Percentiles rank a stretch among this genome's conserved stretches.
phyloP scores from a whole-genome alignment of 2,329 filamentous ascomycete genomes.

The Penicillium sp. region DNA sequence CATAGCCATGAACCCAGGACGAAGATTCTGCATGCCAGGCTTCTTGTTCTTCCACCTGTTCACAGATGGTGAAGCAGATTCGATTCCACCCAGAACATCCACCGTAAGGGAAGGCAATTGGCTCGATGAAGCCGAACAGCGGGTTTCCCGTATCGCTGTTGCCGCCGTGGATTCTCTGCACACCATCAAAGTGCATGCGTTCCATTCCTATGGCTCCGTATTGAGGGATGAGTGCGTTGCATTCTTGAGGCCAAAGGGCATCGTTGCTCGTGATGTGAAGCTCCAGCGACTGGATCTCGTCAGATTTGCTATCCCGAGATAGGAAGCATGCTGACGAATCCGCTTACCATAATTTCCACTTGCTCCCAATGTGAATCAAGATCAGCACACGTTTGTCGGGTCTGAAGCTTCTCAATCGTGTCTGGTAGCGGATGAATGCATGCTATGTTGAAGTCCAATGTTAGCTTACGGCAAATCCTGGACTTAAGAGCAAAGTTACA shows the following conservation, averaged over 20 bases:
- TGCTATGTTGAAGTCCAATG: constrained; percentile 17
- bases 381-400: constrained; percentile 36
- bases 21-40: constrained; percentile 18
- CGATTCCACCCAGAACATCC: constrained; percentile 35
- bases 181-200: constrained; percentile 25
- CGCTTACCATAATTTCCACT: constrained; percentile 26
- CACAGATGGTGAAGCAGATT: constrained; percentile 35
- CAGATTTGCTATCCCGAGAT: no score
- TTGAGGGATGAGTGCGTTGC: constrained; percentile 21
- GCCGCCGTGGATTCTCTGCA: constrained; percentile 14
- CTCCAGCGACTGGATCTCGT: constrained; percentile 20
- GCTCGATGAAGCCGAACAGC: constrained; percentile 35
- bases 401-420: constrained; percentile 18
- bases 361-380: constrained; percentile 19
- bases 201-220: neutral
- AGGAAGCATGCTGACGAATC: no score
- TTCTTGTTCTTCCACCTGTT: constrained; percentile 6
- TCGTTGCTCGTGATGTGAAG: constrained; percentile 13
- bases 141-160: constrained; percentile 8
- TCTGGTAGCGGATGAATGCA: constrained; percentile 35
- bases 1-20: constrained; percentile 42
- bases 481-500: constrained; percentile 21
- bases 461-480: neutral
- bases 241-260: constrained; percentile 27
- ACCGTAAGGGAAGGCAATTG: constrained; percentile 22